Evolutionary conservation across 2,329 filamentous ascomycete genomes (phyloP).

Genomic region (Aspergillus carbonarius): DNA sequence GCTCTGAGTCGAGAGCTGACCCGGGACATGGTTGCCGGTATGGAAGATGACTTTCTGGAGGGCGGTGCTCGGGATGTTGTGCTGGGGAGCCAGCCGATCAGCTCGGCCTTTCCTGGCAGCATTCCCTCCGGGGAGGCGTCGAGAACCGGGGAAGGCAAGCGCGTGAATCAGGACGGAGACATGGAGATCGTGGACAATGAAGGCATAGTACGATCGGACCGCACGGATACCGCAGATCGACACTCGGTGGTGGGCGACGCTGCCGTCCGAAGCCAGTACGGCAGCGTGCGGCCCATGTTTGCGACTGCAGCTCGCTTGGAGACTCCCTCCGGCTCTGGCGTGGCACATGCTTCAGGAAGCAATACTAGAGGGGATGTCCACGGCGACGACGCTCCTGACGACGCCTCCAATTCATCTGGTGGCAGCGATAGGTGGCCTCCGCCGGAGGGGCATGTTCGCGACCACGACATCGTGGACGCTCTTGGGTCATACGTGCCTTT

Average conservation of each 20-base stretch:
- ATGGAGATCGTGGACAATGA: conserved; percentile 62
- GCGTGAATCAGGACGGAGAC: conserved; percentile 62
- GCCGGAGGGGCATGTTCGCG: conserved; percentile 34
- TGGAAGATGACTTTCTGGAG: conserved; percentile 75
- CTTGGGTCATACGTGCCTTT: conserved; percentile 43
- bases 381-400: conserved; percentile 24
- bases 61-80: conserved; percentile 75
- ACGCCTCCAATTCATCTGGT: conserved; percentile 28
- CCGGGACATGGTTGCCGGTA: conserved; percentile 73
- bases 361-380: conserved; percentile 20
- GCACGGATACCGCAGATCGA: conserved; percentile 60
- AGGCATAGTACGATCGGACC: conserved; percentile 60
- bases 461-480: conserved; percentile 43
- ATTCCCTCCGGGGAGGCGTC: conserved; percentile 64
- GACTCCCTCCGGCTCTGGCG: conserved; percentile 13
- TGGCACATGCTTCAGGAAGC: conserved; percentile 13
- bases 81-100: conserved; percentile 71
- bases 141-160: conserved; percentile 66
- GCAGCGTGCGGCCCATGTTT: conserved; percentile 34
- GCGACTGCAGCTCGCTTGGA: conserved; percentile 31
- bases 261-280: conserved; percentile 39
- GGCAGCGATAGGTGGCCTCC: conserved; percentile 40
- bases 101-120: conserved; percentile 71
- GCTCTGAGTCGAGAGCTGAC: conserved; percentile 87
- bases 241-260: conserved; percentile 59